phyloP scores from a whole-genome alignment of 495 filamentous ascomycete species.

The Aspergillus sclerotioniger region DNA sequence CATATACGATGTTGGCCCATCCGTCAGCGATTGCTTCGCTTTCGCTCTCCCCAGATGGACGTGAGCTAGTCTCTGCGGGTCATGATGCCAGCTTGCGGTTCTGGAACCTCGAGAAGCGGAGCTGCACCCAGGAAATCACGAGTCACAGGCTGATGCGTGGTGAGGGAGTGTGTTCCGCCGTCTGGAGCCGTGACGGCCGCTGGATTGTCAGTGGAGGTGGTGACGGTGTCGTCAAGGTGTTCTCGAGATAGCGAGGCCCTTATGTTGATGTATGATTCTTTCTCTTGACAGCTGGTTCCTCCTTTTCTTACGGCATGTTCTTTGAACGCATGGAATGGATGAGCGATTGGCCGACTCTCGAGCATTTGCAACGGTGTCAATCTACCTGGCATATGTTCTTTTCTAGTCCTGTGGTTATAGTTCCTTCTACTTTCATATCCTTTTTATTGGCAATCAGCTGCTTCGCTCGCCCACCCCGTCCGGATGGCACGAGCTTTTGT shows the following conservation, averaged over 20 bases:
- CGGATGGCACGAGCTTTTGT: not conserved
- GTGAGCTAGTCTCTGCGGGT: conserved; percentile 91
- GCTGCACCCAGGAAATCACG: conserved; percentile 91
- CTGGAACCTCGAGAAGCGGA: conserved; percentile 95
- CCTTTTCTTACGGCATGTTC: conserved; percentile 25
- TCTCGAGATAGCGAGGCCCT: conserved; percentile 56
- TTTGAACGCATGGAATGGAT: conserved; percentile 45
- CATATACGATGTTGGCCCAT: conserved; percentile 97
- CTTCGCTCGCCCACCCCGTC: not conserved
- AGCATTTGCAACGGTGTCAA: conserved; percentile 47
- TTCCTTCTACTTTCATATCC: conserved; percentile 28
- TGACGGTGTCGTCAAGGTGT: conserved; percentile 97
- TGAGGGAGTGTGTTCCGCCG: conserved; percentile 88
- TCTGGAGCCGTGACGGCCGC: conserved; percentile 90
- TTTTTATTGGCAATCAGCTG: conserved; percentile 18
- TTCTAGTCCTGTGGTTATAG: conserved; percentile 34
- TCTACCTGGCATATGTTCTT: conserved; percentile 40
- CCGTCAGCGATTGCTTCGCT: conserved; percentile 87
- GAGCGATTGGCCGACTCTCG: conserved; percentile 43
- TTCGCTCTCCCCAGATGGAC: conserved; percentile 85
- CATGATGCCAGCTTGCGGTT: conserved; percentile 94
- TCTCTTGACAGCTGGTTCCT: conserved; percentile 25
- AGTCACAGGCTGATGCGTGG: conserved; percentile 88
- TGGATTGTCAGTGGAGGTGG: conserved; percentile 94
- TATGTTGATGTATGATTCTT: conserved; percentile 39